phyloP scores from a whole-genome alignment of 2,329 filamentous ascomycete species.

The Aspergillus clavatus region DNA sequence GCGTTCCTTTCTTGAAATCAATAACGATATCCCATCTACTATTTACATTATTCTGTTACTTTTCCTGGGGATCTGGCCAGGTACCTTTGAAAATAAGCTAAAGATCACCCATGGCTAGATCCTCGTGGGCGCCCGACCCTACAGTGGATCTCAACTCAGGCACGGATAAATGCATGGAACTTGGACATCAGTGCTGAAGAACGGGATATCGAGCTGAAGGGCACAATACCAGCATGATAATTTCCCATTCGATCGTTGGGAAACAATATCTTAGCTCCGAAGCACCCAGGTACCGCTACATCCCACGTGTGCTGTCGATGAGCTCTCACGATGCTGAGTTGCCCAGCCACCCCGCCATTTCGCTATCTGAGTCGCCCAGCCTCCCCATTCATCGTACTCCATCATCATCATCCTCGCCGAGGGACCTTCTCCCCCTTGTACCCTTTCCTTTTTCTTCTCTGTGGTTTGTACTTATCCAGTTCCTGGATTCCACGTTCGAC shows the following conservation, averaged over 20 bases:
- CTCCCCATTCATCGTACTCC: too few relatives aligned
- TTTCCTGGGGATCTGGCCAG: too few relatives aligned
- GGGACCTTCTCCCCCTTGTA: conserved; percentile 6
- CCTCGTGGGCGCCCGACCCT: neutral
- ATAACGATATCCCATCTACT: too few relatives aligned
- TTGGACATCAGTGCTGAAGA: neutral
- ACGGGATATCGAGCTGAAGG: neutral
- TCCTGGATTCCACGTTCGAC: conserved; percentile 6
- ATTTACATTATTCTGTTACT: too few relatives aligned
- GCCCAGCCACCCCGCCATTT: conserved; percentile 29
- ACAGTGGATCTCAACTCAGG: neutral
- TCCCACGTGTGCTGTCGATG: neutral
- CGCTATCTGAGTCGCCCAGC: conserved; percentile 28
- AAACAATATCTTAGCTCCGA: neutral
- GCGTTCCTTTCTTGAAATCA: too few relatives aligned
- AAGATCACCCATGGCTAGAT: neutral
- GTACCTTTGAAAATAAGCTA: neutral
- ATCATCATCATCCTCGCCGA: conserved; percentile 4
- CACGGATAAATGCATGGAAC: neutral
- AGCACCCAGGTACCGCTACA: neutral
- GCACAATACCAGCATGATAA: neutral
- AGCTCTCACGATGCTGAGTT: conserved; percentile 2
- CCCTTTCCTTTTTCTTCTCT: conserved; percentile 9
- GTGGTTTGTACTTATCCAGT: conserved; percentile 6
- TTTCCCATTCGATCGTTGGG: neutral